A percentile compares a stretch with the other conserved stretches of the same genome.
These are phyloP conservation scores for Solanum neorickii DNA, from an alignment of 257 asterid genomes.

Conservation along the genomic window DNA sequence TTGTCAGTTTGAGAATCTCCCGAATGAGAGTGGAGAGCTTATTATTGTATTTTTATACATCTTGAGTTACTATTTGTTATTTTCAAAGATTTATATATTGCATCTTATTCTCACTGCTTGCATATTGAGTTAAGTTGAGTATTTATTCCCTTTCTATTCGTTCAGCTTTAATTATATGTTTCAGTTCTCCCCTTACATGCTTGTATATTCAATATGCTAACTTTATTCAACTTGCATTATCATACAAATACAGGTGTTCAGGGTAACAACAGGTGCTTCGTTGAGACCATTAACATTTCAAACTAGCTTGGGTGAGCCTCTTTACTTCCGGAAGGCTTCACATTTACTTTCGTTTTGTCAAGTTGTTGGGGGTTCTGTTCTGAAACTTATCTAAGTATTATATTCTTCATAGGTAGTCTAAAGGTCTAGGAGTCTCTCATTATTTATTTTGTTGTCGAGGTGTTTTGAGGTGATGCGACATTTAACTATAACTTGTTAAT, in stretches of 20 bases:
- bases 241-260: not conserved
- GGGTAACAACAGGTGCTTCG: not conserved
- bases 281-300: not conserved
- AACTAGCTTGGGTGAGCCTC: not conserved
- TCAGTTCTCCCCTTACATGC: not conserved
- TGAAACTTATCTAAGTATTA: not conserved
- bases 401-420: too few relatives aligned
- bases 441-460: too few relatives aligned
- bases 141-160: not conserved
- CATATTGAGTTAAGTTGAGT: not conserved
- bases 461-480: too few relatives aligned
- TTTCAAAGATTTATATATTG: not conserved
- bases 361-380: not conserved
- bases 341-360: not conserved
- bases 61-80: not conserved
- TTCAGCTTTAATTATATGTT: not conserved
- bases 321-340: not conserved
- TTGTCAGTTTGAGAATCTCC: not conserved
- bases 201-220: too few relatives aligned
- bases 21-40: not conserved
- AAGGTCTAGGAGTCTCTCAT: too few relatives aligned
- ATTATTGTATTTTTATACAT: not conserved
- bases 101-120: not conserved
- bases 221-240: not conserved
- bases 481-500: not conserved